Conservation (phyloP, 306 rosid species). For the Vigna hirtella region DNA sequence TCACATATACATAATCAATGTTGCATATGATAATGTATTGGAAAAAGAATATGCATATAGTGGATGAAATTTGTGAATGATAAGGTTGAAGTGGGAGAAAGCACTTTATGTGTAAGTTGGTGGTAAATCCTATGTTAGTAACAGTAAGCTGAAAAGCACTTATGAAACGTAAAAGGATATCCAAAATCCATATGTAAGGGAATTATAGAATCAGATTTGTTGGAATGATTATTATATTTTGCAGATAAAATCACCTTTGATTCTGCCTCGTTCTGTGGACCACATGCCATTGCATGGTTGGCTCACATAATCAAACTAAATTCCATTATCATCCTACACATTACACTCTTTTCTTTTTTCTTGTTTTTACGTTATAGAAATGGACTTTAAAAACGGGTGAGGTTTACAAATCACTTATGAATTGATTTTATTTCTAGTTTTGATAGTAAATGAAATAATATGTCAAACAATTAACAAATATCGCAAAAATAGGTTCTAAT, state of each 20-base stretch:
- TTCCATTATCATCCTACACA: no score
- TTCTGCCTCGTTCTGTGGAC: background rate
- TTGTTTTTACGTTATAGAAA: no score
- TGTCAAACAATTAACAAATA: no score
- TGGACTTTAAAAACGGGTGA: no score
- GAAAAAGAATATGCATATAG: background rate
- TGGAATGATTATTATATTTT: background rate
- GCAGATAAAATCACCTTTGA: background rate
- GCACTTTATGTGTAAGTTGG: background rate
- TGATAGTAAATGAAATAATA: no score
- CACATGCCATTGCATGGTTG: background rate
- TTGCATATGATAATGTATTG: no score
- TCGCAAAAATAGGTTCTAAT: no score
- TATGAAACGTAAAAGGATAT: background rate
- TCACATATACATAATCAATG: no score
- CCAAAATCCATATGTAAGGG: background rate
- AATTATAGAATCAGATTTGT: slow-evolving; percentile 9
- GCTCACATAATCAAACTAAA: background rate
- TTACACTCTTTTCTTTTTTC: no score
- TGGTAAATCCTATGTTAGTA: background rate
- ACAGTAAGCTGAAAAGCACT: background rate
- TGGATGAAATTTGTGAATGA: background rate
- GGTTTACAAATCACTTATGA: no score
- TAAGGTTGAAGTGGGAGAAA: background rate
- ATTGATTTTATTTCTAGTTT: no score